These are phyloP conservation scores for Cladorrhinum sp. DNA, from an alignment of 2,329 filamentous ascomycete genomes.

Conservation along the genomic window DNA sequence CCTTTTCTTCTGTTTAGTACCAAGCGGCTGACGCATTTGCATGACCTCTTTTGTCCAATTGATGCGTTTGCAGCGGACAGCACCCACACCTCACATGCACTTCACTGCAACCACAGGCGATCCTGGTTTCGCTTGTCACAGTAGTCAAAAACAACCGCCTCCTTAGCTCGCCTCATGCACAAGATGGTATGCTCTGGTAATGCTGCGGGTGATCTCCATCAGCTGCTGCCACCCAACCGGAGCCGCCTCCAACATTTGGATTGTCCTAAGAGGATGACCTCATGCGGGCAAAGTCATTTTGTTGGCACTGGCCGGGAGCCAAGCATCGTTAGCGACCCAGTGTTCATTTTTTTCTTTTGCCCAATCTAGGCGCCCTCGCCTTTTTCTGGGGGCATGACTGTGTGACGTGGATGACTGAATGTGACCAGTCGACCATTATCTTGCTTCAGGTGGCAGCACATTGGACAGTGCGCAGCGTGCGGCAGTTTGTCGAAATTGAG, in stretches of 20 bases:
- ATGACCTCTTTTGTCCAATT: background rate
- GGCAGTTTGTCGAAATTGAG: background rate
- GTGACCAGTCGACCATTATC: background rate
- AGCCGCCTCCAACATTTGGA: background rate
- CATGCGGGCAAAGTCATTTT: background rate
- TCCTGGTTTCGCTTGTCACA: conserved; percentile 1
- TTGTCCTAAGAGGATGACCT: background rate
- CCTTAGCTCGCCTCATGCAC: conserved; percentile 2
- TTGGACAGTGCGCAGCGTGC: too few relatives aligned
- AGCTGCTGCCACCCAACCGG: background rate
- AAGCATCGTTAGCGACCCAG: background rate
- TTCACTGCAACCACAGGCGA: conserved; percentile 1
- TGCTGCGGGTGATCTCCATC: conserved; percentile 6
- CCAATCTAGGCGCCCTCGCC: background rate
- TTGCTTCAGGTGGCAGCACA: too few relatives aligned
- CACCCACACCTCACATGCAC: background rate
- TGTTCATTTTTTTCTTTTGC: background rate
- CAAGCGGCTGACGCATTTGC: background rate
- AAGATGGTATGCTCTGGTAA: background rate
- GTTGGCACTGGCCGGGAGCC: background rate
- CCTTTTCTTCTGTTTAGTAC: background rate
- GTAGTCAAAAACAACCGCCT: background rate
- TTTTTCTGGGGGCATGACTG: background rate
- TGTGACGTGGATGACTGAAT: conserved; percentile 6
- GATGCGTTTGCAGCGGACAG: background rate